phyloP scores from a whole-genome alignment of 768 basidiomycete genomes.

The Lactarius hatsudake region DNA sequence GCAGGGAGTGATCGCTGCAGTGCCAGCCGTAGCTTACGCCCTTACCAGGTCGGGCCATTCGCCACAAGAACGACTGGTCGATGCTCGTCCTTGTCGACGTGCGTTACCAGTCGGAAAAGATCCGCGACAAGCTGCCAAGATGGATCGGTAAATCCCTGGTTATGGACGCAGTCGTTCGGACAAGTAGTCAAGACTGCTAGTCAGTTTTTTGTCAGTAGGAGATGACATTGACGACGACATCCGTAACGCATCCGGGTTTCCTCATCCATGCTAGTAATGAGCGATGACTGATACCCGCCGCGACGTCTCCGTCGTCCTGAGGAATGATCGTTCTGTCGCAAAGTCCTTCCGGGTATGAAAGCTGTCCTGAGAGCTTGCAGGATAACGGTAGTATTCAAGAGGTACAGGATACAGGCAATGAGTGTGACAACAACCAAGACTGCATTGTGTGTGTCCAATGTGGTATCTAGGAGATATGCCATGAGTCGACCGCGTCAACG shows the following conservation, averaged over 20 bases:
- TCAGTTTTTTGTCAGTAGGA: conserved; percentile 22
- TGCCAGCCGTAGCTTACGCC: not conserved
- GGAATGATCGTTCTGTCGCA: not conserved
- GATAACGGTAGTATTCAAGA: not conserved
- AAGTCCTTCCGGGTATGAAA: not conserved
- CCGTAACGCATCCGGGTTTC: too few relatives aligned
- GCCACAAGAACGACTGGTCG: conserved; percentile 90
- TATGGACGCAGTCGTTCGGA: conserved; percentile 19
- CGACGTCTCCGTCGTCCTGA: too few relatives aligned
- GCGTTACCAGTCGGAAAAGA: conserved; percentile 68
- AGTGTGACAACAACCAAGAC: not conserved
- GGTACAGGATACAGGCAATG: not conserved
- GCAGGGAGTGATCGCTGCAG: not conserved
- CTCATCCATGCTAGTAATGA: too few relatives aligned
- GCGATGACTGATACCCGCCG: too few relatives aligned
- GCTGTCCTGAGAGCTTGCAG: not conserved
- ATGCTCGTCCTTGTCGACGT: conserved; percentile 83
- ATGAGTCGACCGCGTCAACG: not conserved
- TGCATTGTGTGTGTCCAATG: not conserved
- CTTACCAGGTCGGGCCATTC: conserved; percentile 79
- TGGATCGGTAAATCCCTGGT: conserved; percentile 67
- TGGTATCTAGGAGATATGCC: not conserved
- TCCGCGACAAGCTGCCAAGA: conserved; percentile 78
- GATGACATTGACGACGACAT: not conserved
- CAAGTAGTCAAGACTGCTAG: conserved; percentile 23